Evolutionary conservation across 768 basidiomycete genomes (phyloP).

Genomic region (Obba rivulosa): DNA sequence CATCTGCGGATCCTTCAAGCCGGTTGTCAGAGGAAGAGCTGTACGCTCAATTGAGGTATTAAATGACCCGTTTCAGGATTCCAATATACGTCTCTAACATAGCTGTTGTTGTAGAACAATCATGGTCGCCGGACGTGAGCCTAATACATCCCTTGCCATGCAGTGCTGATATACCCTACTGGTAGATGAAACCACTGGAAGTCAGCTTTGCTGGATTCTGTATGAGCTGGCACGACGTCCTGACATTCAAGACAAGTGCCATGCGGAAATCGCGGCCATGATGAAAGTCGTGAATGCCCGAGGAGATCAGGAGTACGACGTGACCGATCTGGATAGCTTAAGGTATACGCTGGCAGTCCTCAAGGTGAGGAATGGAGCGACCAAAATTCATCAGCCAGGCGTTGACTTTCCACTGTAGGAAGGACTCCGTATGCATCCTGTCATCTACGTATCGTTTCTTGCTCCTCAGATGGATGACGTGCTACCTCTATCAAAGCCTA

Average conservation of each 20-base stretch:
- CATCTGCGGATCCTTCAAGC: neutral
- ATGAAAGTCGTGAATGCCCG: neutral
- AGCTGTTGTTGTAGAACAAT: neutral
- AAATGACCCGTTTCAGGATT: neutral
- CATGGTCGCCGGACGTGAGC: neutral
- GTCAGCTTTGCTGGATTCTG: neutral
- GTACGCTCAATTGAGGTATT: neutral
- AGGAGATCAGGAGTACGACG: neutral
- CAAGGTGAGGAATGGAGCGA: neutral
- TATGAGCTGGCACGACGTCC: neutral
- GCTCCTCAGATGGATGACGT: neutral
- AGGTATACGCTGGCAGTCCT: neutral
- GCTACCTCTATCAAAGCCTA: too few relatives aligned
- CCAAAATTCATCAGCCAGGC: neutral
- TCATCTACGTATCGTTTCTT: neutral
- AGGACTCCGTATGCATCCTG: neutral
- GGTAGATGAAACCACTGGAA: neutral
- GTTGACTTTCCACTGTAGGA: neutral
- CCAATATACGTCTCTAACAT: neutral
- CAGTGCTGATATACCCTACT: neutral
- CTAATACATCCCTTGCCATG: neutral
- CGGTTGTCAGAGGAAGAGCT: neutral
- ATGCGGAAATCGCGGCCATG: neutral
- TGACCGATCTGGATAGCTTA: neutral
- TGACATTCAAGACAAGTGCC: neutral